A percentile compares a stretch with the other conserved stretches of the same genome.
phyloP scores from a whole-genome alignment of 768 basidiomycete species.

The Leccinum rimulosum region DNA sequence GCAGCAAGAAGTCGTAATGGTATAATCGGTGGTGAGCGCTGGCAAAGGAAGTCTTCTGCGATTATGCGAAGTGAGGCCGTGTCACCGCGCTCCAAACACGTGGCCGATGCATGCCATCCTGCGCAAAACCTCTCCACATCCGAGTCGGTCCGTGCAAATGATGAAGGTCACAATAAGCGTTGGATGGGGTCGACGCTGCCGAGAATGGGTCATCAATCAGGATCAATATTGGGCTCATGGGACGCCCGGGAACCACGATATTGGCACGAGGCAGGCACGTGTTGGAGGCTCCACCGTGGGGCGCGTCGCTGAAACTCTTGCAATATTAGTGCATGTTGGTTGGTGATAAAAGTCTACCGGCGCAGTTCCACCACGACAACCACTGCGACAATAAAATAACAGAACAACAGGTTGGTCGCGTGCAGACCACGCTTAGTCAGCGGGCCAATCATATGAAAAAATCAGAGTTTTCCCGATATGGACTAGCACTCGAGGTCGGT shows the following conservation, averaged over 20 bases:
- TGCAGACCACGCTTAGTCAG: conserved; percentile 28
- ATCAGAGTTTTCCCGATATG: conserved; percentile 18
- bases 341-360: background rate
- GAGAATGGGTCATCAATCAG: conserved; percentile 16
- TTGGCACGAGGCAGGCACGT: conserved; percentile 19
- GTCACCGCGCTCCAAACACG: conserved; percentile 23
- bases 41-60: conserved; percentile 7
- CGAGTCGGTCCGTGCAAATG: conserved; percentile 17
- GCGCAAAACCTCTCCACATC: conserved; percentile 1
- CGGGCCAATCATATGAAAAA: conserved; percentile 31
- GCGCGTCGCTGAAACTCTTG: background rate
- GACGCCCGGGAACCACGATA: conserved; percentile 16
- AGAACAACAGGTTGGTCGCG: conserved; percentile 12
- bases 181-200: conserved; percentile 7
- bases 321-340: background rate
- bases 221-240: conserved; percentile 9
- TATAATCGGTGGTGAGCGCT: conserved; percentile 10
- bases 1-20: conserved; percentile 26
- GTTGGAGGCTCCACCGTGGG: background rate
- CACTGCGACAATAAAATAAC: background rate
- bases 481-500: background rate
- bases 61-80: conserved; percentile 14
- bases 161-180: background rate
- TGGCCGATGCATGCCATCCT: conserved; percentile 21
- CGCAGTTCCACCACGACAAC: background rate